These are phyloP conservation scores for Furcasterigmium furcatum DNA, from an alignment of 2,329 filamentous ascomycete genomes.

Conservation along the genomic window DNA sequence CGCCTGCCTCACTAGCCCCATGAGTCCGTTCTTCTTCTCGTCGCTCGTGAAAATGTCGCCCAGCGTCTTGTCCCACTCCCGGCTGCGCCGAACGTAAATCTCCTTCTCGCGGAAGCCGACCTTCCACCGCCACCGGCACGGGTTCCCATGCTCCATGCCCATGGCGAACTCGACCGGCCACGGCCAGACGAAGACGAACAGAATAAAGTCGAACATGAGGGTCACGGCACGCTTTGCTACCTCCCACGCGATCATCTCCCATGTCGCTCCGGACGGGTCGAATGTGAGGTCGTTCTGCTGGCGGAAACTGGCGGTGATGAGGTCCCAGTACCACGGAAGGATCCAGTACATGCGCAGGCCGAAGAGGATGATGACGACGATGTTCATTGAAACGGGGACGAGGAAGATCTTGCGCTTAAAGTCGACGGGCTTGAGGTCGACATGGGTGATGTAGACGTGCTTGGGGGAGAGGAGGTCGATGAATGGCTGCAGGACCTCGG, in stretches of 20 bases:
- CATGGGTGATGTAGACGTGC: constrained; percentile 80
- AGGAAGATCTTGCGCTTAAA: constrained; percentile 83
- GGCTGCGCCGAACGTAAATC: constrained; percentile 75
- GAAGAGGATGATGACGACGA: constrained; percentile 62
- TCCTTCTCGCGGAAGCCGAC: constrained; percentile 78
- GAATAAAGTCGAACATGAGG: constrained; percentile 71
- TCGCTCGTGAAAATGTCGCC: constrained; percentile 48
- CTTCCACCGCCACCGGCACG: constrained; percentile 68
- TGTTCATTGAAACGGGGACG: constrained; percentile 75
- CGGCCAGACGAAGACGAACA: constrained; percentile 65
- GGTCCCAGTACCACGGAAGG: constrained; percentile 67
- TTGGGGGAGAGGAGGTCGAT: constrained; percentile 61
- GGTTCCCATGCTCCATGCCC: constrained; percentile 55
- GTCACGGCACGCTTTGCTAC: constrained; percentile 57
- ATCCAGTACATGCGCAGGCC: constrained; percentile 66
- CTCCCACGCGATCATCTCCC: constrained; percentile 52
- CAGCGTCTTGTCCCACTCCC: constrained; percentile 65
- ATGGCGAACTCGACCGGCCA: constrained; percentile 73
- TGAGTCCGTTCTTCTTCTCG: constrained; percentile 54
- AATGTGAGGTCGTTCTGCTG: constrained; percentile 65
- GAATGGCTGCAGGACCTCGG: constrained; percentile 62
- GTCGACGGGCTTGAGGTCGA: constrained; percentile 66
- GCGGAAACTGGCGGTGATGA: constrained; percentile 64
- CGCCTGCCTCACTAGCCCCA: constrained; percentile 62
- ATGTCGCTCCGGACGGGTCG: constrained; percentile 52